These are phyloP conservation scores for Sporothrix schenckii DNA, from an alignment of 2,329 filamentous ascomycete genomes.

Conservation along the genomic window DNA sequence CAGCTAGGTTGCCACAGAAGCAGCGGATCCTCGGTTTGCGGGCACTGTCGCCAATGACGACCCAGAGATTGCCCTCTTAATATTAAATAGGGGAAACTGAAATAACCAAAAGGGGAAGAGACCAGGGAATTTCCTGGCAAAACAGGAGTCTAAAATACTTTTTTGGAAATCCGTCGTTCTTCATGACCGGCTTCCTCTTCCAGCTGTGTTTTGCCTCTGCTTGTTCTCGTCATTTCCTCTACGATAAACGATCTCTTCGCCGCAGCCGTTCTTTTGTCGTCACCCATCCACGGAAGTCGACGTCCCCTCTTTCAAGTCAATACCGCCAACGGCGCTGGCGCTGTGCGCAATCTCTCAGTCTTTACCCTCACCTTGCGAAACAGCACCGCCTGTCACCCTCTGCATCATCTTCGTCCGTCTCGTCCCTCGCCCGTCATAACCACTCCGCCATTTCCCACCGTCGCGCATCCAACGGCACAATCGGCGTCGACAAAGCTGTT, in stretches of 20 bases:
- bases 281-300: conserved; percentile 47
- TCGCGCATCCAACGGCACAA: background rate
- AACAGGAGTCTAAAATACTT: conserved; percentile 17
- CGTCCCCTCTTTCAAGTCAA: conserved; percentile 39
- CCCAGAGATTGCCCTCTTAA: conserved; percentile 32
- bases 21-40: conserved; percentile 32
- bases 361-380: conserved; percentile 44
- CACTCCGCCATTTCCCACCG: background rate
- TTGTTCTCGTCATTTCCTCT: conserved; percentile 50
- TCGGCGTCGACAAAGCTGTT: background rate
- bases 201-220: conserved; percentile 53
- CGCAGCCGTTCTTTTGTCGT: conserved; percentile 49
- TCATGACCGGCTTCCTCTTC: conserved; percentile 55
- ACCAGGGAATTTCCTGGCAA: background rate
- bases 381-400: conserved; percentile 39
- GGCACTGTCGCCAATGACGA: conserved; percentile 35
- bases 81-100: conserved; percentile 34
- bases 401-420: conserved; percentile 20
- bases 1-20: conserved; percentile 34
- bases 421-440: conserved; percentile 1
- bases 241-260: conserved; percentile 50
- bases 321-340: conserved; percentile 43
- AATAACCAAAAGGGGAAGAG: conserved; percentile 28
- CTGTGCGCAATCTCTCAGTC: conserved; percentile 46
- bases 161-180: conserved; percentile 36